Evolutionary conservation across 345 rosid species (phyloP), one percentile per base, ranked within the genome.

Genomic region (Corchorus olitorius): DNA sequence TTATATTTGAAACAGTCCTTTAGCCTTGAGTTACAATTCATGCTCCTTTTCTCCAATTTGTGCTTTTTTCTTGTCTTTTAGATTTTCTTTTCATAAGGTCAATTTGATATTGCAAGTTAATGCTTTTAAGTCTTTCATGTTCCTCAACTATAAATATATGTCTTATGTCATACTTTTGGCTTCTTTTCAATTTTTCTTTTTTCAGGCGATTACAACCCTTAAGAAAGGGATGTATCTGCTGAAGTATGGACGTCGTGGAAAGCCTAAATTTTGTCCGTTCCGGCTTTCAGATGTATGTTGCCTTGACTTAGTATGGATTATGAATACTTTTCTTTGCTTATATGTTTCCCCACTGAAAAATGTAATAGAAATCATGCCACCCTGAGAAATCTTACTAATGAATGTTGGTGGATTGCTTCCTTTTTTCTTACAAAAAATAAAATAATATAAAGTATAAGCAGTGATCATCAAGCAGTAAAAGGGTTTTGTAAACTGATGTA

Each of bases 211-310:
- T 73, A 85, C 85, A 73, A 88, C 91, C 58, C 83, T 92, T 17
- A 92, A 89, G 87, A 92, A 90, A 82, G 94, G 97, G 15, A 86
- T 91, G 1, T 89, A 83, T 76, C 84, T 92, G 54, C 88, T 92
- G 59, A 92, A 92, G 81, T 89, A 92, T 68, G 93, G 97, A n/a
- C 83, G 92, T 4, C 76, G 88, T 60, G 92, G 97, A 62, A 92
- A 88, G 78, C 97, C 97, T 66, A 92, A 92, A 74, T 86, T 89
- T 86, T 90, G 88, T 76, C 93, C 93, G 55, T 89, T 92, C 79
- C 87, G 90, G 22, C 93, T 92, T 74, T 92, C 95, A 5, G 85
- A 80, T 64, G 92, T 92, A 87, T 71, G 85, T 67, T 64, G 19
- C 49, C 54, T 63, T 46, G 27, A 39, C 3, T 10, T 37, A 5